These are phyloP conservation scores for Aspergillus fumigatiaffinis DNA, from an alignment of 2,329 filamentous ascomycete genomes.

Conservation along the genomic window DNA sequence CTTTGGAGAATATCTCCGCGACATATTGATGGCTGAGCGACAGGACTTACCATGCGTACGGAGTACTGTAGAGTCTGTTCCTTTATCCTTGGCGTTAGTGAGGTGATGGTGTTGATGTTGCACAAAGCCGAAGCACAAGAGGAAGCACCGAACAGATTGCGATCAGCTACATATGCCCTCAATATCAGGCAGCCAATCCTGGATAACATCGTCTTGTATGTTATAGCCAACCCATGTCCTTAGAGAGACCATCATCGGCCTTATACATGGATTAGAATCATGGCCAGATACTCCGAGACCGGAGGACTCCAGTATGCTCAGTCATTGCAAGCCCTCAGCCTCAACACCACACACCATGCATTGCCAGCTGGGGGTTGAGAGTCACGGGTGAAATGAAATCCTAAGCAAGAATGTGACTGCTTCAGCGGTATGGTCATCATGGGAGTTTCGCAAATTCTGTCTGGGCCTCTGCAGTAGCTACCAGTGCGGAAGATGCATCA, in stretches of 20 bases:
- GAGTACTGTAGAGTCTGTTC: not conserved
- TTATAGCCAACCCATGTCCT: not conserved
- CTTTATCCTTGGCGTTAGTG: not conserved
- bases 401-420: not conserved
- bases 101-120: not conserved
- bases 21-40: not conserved
- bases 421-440: not conserved
- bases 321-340: not conserved
- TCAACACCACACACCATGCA: not conserved
- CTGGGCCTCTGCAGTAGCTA: not conserved
- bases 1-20: not conserved
- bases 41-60: not conserved
- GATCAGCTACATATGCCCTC: conserved; percentile 4
- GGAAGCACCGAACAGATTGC: not conserved
- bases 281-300: not conserved
- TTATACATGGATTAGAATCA: not conserved
- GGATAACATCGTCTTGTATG: not conserved
- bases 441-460: not conserved
- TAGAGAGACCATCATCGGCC: not conserved
- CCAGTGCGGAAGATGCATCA: not conserved
- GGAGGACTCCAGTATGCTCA: not conserved
- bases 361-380: not conserved
- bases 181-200: not conserved
- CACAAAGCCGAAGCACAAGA: conserved; percentile 1
- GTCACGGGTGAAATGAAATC: not conserved